Base-by-base conservation (phyloP, 169 alveolate species). In the Cryptosporidium muris region DNA sequence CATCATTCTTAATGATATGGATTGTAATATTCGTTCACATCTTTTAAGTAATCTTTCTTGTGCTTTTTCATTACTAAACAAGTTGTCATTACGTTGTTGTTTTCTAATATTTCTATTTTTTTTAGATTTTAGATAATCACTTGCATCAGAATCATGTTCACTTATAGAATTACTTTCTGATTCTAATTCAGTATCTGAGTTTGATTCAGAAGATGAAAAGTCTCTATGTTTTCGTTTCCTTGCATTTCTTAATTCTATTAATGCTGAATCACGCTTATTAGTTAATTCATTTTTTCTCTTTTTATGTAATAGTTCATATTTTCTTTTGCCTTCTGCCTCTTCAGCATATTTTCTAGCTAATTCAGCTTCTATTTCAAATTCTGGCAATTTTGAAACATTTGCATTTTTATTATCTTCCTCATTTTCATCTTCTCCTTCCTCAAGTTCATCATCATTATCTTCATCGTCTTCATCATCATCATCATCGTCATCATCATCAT, bases 311-410 rank as follows among this genome's bases (percentile, higher is more conserved):
- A 74, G 48, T 51, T 74, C 85, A 47, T 74, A 60, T 52, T 74
- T 74, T 58, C 85, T 74, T 43, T 74, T 74, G 8, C 47, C 85
- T 2, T 48, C 68, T 47, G 56, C 51, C 34, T 62, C 67, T 12
- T 38, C 49, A 11, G 54, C 85, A 43, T 74, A 74, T 12, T 74
- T 68, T 34, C 60, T 62, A 2, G 85, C 85, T 7, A 74, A 42
- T 62, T 74, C 67, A 1, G 85, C 85, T 37, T 74, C 85, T 14
- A 66, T 52, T 43, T 74, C 85, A 74, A 74, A 74, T 58, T 74
- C 85, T 38, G 85, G 85, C 2, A 54, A 47, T 47, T 64, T 47
- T 25, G 43, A 54, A 8, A 25, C 36, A 4, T 34, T 16, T 1
- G 43, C 37, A 9, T 54, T 34, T 2, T 37, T 48, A 25, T 74